Conservation (phyloP, 192 early-diverging fungal species). For the Paraglomus occultum region DNA sequence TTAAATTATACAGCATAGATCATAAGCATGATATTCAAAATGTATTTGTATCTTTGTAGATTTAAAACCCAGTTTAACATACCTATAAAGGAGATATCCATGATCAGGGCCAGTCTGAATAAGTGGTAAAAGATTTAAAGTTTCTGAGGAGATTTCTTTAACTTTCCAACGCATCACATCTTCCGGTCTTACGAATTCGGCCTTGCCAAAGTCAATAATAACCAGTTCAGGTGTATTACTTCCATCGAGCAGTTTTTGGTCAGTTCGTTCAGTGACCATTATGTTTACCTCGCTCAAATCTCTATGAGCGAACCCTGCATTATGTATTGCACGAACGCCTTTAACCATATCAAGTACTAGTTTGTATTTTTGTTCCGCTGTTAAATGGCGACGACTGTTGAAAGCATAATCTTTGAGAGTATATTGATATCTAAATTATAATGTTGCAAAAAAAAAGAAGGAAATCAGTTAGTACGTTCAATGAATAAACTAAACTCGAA, state of each 20-base stretch:
- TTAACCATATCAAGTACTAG: constrained; percentile 52
- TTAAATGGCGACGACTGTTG: constrained; percentile 50
- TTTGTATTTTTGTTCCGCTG: constrained; percentile 52
- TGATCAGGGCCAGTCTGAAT: constrained; percentile 56
- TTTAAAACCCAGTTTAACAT: constrained; percentile 20
- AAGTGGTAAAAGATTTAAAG: constrained; percentile 45
- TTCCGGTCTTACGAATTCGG: constrained; percentile 47
- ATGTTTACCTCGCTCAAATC: constrained; percentile 62
- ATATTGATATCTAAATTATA: constrained; percentile 43
- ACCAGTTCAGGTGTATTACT: constrained; percentile 44
- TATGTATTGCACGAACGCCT: constrained; percentile 52
- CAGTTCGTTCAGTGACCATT: constrained; percentile 51
- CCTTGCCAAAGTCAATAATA: constrained; percentile 63
- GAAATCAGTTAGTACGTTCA: not conserved
- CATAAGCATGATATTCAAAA: not conserved
- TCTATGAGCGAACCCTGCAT: constrained; percentile 54
- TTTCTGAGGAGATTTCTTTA: constrained; percentile 36
- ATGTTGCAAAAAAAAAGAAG: not conserved
- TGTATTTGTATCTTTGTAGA: not conserved
- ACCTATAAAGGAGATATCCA: constrained; percentile 56
- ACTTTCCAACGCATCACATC: constrained; percentile 46
- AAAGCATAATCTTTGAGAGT: constrained; percentile 57
- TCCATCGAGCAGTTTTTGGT: constrained; percentile 45
- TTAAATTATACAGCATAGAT: constrained; percentile 2
- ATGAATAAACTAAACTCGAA: not conserved